phyloP scores from a whole-genome alignment of 441 rosid genomes.

The Adansonia madagascariensis region DNA sequence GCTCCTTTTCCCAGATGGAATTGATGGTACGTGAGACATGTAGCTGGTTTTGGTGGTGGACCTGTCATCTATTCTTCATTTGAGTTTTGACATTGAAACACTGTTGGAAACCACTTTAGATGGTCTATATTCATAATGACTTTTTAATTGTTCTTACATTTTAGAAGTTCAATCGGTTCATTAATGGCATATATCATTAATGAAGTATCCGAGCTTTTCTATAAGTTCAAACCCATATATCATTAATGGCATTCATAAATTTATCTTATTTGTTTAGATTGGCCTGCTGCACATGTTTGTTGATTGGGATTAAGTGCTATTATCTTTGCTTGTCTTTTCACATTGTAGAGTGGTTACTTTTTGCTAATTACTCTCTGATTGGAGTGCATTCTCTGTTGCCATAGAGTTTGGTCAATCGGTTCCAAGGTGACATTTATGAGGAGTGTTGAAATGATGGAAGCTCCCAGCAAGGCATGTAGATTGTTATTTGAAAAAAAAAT shows the following conservation, averaged over 20 bases:
- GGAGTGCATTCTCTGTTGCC: conserved; percentile 33
- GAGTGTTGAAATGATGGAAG: conserved; percentile 31
- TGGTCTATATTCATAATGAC: conserved; percentile 11
- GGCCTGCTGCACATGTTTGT: conserved; percentile 9
- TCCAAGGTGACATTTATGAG: conserved; percentile 75
- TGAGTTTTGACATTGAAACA: conserved; percentile 28
- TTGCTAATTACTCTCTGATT: conserved; percentile 26
- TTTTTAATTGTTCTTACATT: conserved; percentile 13
- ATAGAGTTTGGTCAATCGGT: conserved; percentile 80
- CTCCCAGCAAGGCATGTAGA: conserved; percentile 30
- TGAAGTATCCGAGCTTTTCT: neutral
- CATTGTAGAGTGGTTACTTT: neutral
- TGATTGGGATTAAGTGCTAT: conserved; percentile 11
- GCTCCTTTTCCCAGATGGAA: conserved; percentile 96
- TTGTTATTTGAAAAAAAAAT: conserved; percentile 23
- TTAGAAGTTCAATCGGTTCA: neutral
- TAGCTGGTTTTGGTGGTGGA: conserved; percentile 76
- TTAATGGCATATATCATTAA: neutral
- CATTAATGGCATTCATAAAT: conserved; percentile 7
- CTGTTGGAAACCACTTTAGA: conserved; percentile 27
- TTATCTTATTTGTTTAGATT: neutral
- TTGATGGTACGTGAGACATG: conserved; percentile 90
- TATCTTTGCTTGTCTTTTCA: conserved; percentile 8
- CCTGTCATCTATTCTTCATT: conserved; percentile 44
- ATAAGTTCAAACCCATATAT: neutral